Evolutionary conservation across 371 early-diverging fungal genomes (phyloP).

Genomic region (Mortierella sp.): DNA sequence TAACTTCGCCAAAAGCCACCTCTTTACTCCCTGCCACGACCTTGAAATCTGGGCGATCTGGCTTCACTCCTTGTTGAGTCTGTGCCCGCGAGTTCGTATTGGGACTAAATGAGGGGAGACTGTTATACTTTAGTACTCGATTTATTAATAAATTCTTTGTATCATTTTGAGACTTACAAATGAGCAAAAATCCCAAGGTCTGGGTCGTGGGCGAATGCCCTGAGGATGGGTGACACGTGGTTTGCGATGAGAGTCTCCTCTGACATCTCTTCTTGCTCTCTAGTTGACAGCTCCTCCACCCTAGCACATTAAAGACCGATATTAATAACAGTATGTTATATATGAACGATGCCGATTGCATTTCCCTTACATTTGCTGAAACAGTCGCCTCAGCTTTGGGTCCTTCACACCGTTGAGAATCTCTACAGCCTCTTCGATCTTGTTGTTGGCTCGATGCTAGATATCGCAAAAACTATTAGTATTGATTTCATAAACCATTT

Average conservation of each 20-base stretch:
- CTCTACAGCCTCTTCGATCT: slow-evolving; percentile 3
- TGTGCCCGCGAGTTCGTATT: slow-evolving; percentile 21
- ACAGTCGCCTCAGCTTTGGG: slow-evolving; percentile 10
- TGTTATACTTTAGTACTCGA: too few species aligned
- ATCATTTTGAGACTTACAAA: slow-evolving; percentile 13
- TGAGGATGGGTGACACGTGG: slow-evolving; percentile 16
- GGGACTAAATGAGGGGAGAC: slow-evolving; percentile 13
- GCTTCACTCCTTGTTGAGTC: slow-evolving; percentile 7
- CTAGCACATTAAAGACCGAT: slow-evolving; percentile 7
- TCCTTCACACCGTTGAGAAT: slow-evolving; percentile 10
- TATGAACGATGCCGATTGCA: too few species aligned
- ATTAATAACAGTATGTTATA: too few species aligned
- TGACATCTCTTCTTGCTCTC: slow-evolving; percentile 11
- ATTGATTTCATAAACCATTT: not conserved
- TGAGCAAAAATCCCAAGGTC: slow-evolving; percentile 12
- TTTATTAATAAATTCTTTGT: too few species aligned
- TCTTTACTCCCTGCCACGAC: slow-evolving; percentile 16
- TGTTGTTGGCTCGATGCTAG: slow-evolving; percentile 12
- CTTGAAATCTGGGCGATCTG: slow-evolving; percentile 20
- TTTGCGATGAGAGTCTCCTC: slow-evolving; percentile 16
- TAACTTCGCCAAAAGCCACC: slow-evolving; percentile 17
- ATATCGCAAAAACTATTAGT: slow-evolving; percentile 2
- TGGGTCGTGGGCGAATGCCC: slow-evolving; percentile 18
- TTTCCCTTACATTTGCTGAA: slow-evolving; percentile 20
- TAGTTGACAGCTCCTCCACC: slow-evolving; percentile 10